Evolutionary conservation across 192 early-diverging fungal genomes (phyloP).

Genomic region (Thoreauomyces humboldtii): DNA sequence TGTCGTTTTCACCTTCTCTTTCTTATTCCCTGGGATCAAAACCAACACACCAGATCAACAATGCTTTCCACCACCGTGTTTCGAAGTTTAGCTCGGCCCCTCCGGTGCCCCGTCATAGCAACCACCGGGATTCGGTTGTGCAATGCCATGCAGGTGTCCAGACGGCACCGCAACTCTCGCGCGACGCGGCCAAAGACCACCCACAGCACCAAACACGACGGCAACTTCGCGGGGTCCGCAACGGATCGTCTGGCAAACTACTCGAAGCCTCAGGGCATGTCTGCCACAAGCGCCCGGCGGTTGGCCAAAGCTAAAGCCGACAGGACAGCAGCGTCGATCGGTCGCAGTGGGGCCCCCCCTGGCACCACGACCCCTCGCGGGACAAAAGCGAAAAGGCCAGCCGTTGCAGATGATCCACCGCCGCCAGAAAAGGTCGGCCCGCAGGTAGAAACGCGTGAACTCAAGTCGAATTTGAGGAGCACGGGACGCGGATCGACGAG

Average conservation of each 20-base stretch:
- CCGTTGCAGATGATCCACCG: not conserved
- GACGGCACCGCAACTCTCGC: too few species aligned
- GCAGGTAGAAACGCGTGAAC: conserved; percentile 7
- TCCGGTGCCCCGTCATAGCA: too few species aligned
- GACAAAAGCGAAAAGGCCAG: not conserved
- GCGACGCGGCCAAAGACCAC: not conserved
- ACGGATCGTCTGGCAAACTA: conserved; percentile 4
- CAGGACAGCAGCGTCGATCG: not conserved
- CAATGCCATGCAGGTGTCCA: too few species aligned
- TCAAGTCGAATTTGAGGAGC: conserved; percentile 29
- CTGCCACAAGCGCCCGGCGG: conserved; percentile 2
- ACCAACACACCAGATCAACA: too few species aligned
- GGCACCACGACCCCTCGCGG: not conserved
- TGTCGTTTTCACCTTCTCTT: too few species aligned
- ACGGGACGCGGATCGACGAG: conserved; percentile 29
- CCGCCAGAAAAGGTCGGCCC: not conserved
- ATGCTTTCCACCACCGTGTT: too few species aligned
- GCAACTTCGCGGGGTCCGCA: conserved; percentile 8
- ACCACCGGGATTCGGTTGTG: too few species aligned
- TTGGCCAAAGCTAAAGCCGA: too few species aligned
- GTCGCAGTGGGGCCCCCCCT: not conserved
- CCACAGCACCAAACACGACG: conserved; percentile 15
- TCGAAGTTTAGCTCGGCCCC: too few species aligned
- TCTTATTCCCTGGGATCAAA: too few species aligned
- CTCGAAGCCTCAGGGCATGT: conserved; percentile 12